phyloP scores from a whole-genome alignment of 805 yeast species.

The Lipomyces yamanashiensis region DNA sequence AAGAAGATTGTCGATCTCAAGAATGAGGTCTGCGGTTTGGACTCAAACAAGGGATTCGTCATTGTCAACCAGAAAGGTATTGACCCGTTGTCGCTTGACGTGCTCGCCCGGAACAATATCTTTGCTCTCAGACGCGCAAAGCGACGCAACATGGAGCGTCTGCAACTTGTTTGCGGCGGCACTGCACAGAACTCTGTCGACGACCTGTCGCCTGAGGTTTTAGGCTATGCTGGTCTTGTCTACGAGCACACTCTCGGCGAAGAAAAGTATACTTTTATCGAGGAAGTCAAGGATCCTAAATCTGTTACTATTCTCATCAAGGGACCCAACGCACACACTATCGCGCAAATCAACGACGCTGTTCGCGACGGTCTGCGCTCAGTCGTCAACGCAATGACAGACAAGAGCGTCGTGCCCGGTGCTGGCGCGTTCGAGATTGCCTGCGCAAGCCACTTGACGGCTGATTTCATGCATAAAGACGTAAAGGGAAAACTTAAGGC shows the following conservation, averaged over 20 bases:
- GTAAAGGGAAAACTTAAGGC: conserved; percentile 85
- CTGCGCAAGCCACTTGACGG: conserved; percentile 68
- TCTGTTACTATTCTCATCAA: conserved; percentile 89
- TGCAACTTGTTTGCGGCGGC: conserved; percentile 95
- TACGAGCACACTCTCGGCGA: conserved; percentile 94
- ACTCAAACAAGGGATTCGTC: conserved; percentile 78
- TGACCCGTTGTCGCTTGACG: conserved; percentile 96
- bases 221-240: conserved; percentile 89
- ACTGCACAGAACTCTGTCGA: conserved; percentile 97
- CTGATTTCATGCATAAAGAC: conserved; percentile 57
- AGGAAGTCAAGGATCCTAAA: conserved; percentile 84
- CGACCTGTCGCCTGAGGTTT: conserved; percentile 74
- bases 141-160: conserved; percentile 98
- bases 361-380: conserved; percentile 96
- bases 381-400: conserved; percentile 87
- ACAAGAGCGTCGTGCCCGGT: conserved; percentile 87
- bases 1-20: conserved; percentile 89
- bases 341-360: conserved; percentile 94
- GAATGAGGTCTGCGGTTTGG: conserved; percentile 84
- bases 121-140: conserved; percentile 96
- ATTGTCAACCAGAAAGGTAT: conserved; percentile 98
- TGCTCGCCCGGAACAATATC: conserved; percentile 88
- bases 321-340: conserved; percentile 83
- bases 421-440: conserved; percentile 95
- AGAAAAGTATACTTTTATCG: conserved; percentile 95